Percentiles rank a stretch among this genome's conserved stretches.
Evolutionary conservation across 1,284 basidiomycete genomes (phyloP).

Genomic region (Rhodotorula sp.): DNA sequence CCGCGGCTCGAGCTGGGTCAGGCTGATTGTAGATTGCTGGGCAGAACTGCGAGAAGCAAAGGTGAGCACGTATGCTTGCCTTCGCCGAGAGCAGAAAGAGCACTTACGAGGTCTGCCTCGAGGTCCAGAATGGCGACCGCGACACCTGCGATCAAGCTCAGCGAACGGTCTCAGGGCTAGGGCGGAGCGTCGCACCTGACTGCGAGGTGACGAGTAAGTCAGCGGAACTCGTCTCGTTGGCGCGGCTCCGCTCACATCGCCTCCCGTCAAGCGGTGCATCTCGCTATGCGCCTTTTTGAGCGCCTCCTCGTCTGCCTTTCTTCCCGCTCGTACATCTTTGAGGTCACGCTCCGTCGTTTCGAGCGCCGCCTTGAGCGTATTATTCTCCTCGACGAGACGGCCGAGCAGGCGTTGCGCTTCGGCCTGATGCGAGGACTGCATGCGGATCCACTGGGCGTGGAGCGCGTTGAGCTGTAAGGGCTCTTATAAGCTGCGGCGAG

Average conservation of each 20-base stretch:
- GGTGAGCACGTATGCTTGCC: neutral
- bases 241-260: neutral
- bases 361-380: neutral
- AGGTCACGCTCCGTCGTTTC: constrained; percentile 3
- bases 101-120: constrained; percentile 12
- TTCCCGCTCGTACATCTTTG: constrained; percentile 19
- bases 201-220: neutral
- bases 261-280: neutral
- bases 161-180: neutral
- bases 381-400: constrained; percentile 17
- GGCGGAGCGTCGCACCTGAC: neutral
- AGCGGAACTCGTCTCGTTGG: too few relatives aligned
- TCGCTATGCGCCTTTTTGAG: neutral
- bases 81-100: too few relatives aligned
- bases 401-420: constrained; percentile 1
- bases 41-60: constrained; percentile 1
- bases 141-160: neutral
- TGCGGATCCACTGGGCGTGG: constrained; percentile 9
- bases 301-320: constrained; percentile 13
- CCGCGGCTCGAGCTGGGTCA: neutral
- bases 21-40: neutral
- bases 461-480: constrained; percentile 2
- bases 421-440: neutral
- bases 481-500: too few relatives aligned
- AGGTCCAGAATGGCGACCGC: constrained; percentile 26